phyloP scores from a whole-genome alignment of 768 basidiomycete genomes.

The Boletus huronensis region DNA sequence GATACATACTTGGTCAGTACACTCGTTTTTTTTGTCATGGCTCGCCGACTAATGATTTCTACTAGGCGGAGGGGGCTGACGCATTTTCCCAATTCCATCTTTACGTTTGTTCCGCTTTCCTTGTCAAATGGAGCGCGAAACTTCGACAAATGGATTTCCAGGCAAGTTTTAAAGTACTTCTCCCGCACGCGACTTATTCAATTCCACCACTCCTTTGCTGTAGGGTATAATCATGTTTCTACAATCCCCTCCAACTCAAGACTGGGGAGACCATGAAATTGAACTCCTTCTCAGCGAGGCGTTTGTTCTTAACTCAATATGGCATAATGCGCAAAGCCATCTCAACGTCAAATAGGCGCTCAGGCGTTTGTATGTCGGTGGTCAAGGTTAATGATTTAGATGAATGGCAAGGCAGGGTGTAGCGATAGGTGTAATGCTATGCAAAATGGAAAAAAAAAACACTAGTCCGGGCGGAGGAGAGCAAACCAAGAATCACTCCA shows the following conservation, averaged over 20 bases:
- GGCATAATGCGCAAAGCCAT: conserved; percentile 91
- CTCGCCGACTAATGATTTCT: not conserved
- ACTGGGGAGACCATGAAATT: conserved; percentile 94
- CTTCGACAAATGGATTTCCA: conserved; percentile 98
- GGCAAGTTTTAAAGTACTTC: conserved; percentile 42
- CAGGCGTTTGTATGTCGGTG: not conserved
- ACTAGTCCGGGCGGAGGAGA: not conserved
- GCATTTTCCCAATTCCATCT: conserved; percentile 99
- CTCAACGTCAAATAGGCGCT: conserved; percentile 52
- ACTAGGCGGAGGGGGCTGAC: conserved; percentile 91
- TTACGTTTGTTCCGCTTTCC: conserved; percentile 96
- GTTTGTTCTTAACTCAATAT: conserved; percentile 88
- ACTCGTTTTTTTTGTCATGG: not conserved
- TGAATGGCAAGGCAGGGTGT: conserved; percentile 21
- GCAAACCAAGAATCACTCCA: conserved; percentile 8
- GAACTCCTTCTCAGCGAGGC: conserved; percentile 95
- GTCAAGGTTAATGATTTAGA: not conserved
- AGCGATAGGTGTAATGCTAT: conserved; percentile 25
- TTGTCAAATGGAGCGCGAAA: conserved; percentile 93
- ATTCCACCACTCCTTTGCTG: not conserved
- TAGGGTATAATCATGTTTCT: conserved; percentile 99
- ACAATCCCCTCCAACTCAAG: conserved; percentile 86
- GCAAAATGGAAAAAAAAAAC: conserved; percentile 6
- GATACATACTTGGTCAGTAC: conserved; percentile 90
- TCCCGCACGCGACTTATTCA: not conserved